These are phyloP conservation scores for Magnolia kwangsiensis DNA, from an alignment of 164 flowering plant genomes.

Conservation along the genomic window DNA sequence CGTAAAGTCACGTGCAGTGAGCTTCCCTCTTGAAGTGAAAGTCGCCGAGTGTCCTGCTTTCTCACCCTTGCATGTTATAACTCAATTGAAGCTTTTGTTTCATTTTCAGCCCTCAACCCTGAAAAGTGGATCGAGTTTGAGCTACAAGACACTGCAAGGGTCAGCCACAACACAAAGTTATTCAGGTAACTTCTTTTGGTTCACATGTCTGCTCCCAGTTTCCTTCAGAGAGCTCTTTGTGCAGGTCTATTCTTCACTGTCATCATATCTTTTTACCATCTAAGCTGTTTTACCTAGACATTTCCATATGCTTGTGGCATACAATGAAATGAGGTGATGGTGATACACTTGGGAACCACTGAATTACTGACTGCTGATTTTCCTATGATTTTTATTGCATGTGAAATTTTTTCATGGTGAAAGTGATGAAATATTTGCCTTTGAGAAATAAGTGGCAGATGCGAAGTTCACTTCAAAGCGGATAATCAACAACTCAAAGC, in stretches of 20 bases:
- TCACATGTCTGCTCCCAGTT: background rate
- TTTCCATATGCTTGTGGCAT: background rate
- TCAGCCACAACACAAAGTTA: slow-evolving; percentile 81
- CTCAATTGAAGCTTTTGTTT: slow-evolving; percentile 11
- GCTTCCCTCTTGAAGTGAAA: background rate
- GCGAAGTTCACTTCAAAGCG: background rate
- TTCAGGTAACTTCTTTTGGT: slow-evolving; percentile 52
- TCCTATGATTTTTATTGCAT: background rate
- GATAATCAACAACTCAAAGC: background rate
- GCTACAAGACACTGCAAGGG: slow-evolving; percentile 81
- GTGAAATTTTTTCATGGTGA: background rate
- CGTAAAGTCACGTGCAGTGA: background rate
- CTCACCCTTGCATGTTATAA: slow-evolving; percentile 1
- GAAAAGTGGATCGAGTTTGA: slow-evolving; percentile 87
- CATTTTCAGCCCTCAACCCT: slow-evolving; percentile 72
- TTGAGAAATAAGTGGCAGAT: background rate
- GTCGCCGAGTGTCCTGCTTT: background rate
- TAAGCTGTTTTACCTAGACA: background rate
- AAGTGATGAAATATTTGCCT: background rate
- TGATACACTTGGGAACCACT: background rate
- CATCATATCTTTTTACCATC: background rate
- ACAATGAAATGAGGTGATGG: too few species aligned
- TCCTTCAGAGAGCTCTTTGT: background rate
- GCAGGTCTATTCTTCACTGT: background rate
- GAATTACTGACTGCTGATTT: background rate